Evolutionary conservation across 768 basidiomycete species (phyloP).

Genomic region (Mrakia blollopis): DNA sequence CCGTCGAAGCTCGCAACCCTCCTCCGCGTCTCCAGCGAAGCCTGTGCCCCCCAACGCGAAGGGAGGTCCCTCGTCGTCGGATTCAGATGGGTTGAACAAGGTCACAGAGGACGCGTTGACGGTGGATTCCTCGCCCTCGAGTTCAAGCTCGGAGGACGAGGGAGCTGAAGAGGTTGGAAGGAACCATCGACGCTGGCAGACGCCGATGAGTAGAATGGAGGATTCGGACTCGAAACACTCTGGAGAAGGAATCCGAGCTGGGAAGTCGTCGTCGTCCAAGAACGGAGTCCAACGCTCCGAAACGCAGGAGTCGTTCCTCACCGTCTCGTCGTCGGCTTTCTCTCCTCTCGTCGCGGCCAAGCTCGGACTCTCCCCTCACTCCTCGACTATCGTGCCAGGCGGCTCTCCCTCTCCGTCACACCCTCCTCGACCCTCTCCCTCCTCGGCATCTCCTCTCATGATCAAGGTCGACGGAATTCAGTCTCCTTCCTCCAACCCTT

Average conservation of each 20-base stretch:
- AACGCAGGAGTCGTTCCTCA: not conserved
- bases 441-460: not conserved
- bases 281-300: not conserved
- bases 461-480: not conserved
- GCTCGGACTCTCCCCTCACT: not conserved
- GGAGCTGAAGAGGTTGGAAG: not conserved
- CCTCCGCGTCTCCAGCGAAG: not conserved
- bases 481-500: slow-evolving; percentile 11
- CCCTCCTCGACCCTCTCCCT: not conserved
- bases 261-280: not conserved
- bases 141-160: not conserved
- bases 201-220: not conserved
- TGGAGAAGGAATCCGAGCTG: not conserved
- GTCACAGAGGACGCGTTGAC: not conserved
- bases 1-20: not conserved
- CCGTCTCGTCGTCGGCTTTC: slow-evolving; percentile 10
- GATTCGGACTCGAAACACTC: slow-evolving; percentile 13
- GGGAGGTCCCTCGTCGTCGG: not conserved
- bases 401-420: not conserved
- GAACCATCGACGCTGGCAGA: slow-evolving; percentile 10
- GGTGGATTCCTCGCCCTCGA: slow-evolving; percentile 1
- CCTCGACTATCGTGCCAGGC: not conserved
- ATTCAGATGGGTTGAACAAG: slow-evolving; percentile 7
- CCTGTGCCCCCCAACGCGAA: not conserved
- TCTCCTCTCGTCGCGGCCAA: not conserved